Base-by-base conservation (phyloP, 75 land plant genomes). In the Picea glauca region DNA sequence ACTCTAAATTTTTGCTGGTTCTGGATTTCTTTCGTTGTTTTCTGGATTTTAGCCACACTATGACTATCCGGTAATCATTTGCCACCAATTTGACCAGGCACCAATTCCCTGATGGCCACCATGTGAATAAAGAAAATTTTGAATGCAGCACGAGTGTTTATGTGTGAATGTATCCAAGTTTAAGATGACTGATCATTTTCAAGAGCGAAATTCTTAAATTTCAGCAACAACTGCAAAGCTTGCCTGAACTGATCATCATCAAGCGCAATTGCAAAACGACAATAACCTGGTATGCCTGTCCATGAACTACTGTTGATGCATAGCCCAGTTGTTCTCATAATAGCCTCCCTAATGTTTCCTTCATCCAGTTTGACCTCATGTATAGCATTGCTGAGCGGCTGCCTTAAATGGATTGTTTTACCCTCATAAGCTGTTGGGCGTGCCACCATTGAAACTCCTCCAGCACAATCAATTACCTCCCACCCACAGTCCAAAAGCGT, bases 401-500 rank as follows among this genome's bases (percentile, higher is more conserved):
- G 23, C 5, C 70, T 70, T 14, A 81, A 60, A 67, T 61, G 78
- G 11, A 95, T 40, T 20, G 40, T 63, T 79, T 88, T 96, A 1
- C 90, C 89, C 11, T 91, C 81, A 75, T 92, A 96, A 5, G 91
- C 88, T 59, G 86, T 75, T 32, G 99, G 99, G 38, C 88, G 85
- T 66, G 98, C 99, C 58, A 97, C 91, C 85, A 97, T 73, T 5
- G 99, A 97, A 20, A 93, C 79, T 62, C 99, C 99, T 72, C 86
- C 92, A 11, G 66, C 58, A 75, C 91, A 81, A 70, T 78, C 82
- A 32, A 97, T 23, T 23, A 91, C 90, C 21, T 95, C 94, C 99
- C 99, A 97, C 3, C 99, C 99, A 80, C 87, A 93, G 64, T 80
- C 88, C 62, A 77, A 77, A 5, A 97, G 91, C 0, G 85, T 79